Evolutionary conservation across 2,329 filamentous ascomycete species (phyloP), one percentile per base, ranked within the genome.

Genomic region (Sarocladium kiliense): DNA sequence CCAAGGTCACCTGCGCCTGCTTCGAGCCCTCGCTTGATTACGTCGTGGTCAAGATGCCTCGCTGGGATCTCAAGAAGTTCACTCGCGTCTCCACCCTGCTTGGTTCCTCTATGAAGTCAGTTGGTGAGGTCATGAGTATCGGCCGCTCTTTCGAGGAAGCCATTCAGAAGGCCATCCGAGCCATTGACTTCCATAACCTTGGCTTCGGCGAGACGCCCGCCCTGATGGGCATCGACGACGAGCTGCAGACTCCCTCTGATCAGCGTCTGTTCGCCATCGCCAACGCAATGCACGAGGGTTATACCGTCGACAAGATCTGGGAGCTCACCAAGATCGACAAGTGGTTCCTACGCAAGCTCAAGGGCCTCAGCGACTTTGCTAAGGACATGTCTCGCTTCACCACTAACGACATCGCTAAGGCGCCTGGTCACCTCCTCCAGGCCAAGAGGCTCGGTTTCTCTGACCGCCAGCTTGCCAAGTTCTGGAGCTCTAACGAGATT

Each of bases 31-130:
- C 94, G 14, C 85, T 99, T 14, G 94, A 99, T 72, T 99, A 99
- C 69, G 90, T 95, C 54, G 94, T 97, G 18, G 93, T 97, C 64
- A 99, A 99, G 83, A 97, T 99, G 77, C 94, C 94, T 47, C 84
- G 94, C 63, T 99, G 94, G 94, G 94, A 99, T 74, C 75, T 99
- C 67, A 97, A 97, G 80, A 99, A 99, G 76, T 99, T 99, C 74
- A 96, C 90, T 26, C 86, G 94, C 62, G 94, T 97, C 21, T 97
- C 93, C 3, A 97, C 92, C 1, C 88, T 95, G 67, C 87, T 99
- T 23, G 93, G 92, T 27, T 97, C 94, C 2, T 96, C 93, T 12
- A 99, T 99, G 94, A 99, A 97, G 86, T 96, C 91, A 82, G 92
- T 99, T 54, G 94, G 94, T 67, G 94, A 99, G 71, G 94, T 99